A percentile compares a stretch with the other conserved stretches of the same genome.
phyloP scores from a whole-genome alignment of 495 filamentous ascomycete genomes.

The Tuber calosporum region DNA sequence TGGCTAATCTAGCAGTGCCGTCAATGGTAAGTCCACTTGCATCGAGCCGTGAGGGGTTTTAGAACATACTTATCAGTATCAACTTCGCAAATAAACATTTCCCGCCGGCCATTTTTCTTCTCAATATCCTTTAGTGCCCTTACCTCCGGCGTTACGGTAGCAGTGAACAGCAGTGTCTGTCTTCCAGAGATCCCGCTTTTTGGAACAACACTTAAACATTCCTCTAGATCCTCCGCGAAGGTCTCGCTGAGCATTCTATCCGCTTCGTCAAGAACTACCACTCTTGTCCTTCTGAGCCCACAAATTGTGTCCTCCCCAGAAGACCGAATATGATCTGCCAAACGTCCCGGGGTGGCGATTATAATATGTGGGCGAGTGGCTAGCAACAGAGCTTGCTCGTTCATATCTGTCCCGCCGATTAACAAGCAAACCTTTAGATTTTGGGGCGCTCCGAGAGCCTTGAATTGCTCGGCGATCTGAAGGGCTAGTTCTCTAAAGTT shows the following conservation, averaged over 20 bases:
- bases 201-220: slow-evolving; percentile 72
- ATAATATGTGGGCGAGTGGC: slow-evolving; percentile 78
- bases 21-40: not conserved
- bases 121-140: slow-evolving; percentile 70
- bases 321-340: slow-evolving; percentile 86
- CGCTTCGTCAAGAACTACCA: slow-evolving; percentile 93
- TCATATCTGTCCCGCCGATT: slow-evolving; percentile 89
- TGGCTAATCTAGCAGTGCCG: slow-evolving; percentile 47
- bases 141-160: slow-evolving; percentile 90
- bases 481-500: slow-evolving; percentile 70
- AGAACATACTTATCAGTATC: slow-evolving; percentile 55
- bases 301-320: slow-evolving; percentile 84
- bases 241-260: slow-evolving; percentile 64
- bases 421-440: slow-evolving; percentile 77
- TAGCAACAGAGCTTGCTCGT: slow-evolving; percentile 74
- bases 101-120: slow-evolving; percentile 56
- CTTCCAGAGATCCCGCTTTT: slow-evolving; percentile 53
- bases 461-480: slow-evolving; percentile 92
- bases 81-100: slow-evolving; percentile 84
- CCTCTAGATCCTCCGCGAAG: slow-evolving; percentile 61
- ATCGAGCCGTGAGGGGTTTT: not conserved
- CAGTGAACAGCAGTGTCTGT: slow-evolving; percentile 93
- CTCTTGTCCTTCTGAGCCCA: slow-evolving; percentile 65
- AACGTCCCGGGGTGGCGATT: slow-evolving; percentile 85
- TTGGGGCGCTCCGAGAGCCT: slow-evolving; percentile 78